Conservation (phyloP, 2,329 filamentous ascomycete genomes). For the Didymella pomorum region DNA sequence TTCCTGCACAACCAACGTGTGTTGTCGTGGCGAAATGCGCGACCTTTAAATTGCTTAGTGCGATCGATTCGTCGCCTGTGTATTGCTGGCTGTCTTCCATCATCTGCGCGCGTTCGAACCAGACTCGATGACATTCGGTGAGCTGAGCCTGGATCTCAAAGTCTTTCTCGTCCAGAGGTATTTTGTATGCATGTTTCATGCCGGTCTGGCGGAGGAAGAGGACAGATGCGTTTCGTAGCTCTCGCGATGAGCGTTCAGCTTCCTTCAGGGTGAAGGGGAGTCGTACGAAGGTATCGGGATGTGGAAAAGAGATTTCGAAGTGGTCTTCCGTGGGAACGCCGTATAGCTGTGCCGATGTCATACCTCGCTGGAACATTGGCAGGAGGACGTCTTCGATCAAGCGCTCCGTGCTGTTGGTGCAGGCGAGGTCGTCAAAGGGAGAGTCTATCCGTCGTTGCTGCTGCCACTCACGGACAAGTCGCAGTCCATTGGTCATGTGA, state of each 20-base stretch:
- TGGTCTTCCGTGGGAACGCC: constrained; percentile 25
- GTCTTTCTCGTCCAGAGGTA: constrained; percentile 10
- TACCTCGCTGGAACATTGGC: constrained; percentile 34
- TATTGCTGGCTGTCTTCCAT: constrained; percentile 13
- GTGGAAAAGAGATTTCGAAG: constrained; percentile 14
- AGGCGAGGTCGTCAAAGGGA: not conserved
- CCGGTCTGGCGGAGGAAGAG: constrained; percentile 21
- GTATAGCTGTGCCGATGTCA: constrained; percentile 30
- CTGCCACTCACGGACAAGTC: constrained; percentile 39
- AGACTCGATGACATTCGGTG: constrained; percentile 27
- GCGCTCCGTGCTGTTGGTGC: not conserved
- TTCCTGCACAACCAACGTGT: constrained; percentile 21
- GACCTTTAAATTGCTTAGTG: constrained; percentile 28
- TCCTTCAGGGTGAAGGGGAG: constrained; percentile 21
- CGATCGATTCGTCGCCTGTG: constrained; percentile 23
- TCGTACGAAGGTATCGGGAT: constrained; percentile 4
- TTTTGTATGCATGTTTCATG: not conserved
- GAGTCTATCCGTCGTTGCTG: constrained; percentile 9
- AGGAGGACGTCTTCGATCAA: constrained; percentile 29
- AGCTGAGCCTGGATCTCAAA: constrained; percentile 19
- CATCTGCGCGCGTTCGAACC: constrained; percentile 19
- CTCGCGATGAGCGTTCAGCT: constrained; percentile 28
- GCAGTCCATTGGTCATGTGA: constrained; percentile 57
- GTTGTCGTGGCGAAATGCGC: constrained; percentile 23
- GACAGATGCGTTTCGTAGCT: constrained; percentile 33